Evolutionary conservation across 192 early-diverging fungal species (phyloP).

Genomic region (Entomortierella parvispora): DNA sequence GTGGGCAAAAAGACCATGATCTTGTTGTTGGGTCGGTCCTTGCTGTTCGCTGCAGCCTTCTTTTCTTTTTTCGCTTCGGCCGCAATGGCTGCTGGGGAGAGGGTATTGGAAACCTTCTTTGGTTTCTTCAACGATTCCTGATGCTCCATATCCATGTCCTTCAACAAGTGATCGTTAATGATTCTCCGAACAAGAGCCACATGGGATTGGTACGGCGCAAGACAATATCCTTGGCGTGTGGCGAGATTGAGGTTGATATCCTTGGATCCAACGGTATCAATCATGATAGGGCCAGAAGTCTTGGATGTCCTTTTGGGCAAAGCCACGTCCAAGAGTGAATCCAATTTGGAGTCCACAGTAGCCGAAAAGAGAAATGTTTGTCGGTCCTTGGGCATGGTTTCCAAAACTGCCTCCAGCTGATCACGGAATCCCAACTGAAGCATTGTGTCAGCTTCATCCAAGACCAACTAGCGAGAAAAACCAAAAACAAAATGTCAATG

Average conservation of each 20-base stretch:
- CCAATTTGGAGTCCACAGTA: conserved; percentile 80
- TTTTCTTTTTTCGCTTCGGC: conserved; percentile 52
- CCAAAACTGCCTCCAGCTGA: conserved; percentile 80
- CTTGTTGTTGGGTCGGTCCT: conserved; percentile 65
- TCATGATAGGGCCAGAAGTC: conserved; percentile 59
- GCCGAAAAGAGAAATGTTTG: conserved; percentile 96
- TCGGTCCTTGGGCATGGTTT: conserved; percentile 70
- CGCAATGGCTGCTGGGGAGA: too few species aligned
- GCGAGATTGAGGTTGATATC: conserved; percentile 82
- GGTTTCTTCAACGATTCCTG: conserved; percentile 72
- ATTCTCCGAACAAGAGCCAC: conserved; percentile 71
- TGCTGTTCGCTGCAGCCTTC: conserved; percentile 1
- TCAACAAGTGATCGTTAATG: conserved; percentile 66
- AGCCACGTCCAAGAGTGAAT: conserved; percentile 67
- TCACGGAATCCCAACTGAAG: conserved; percentile 92
- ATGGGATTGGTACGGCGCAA: conserved; percentile 71
- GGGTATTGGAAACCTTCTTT: conserved; percentile 35
- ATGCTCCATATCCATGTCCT: conserved; percentile 50
- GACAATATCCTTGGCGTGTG: conserved; percentile 81
- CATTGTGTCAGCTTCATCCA: conserved; percentile 96
- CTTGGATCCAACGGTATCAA: conserved; percentile 87
- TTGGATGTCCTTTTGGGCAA: conserved; percentile 66
- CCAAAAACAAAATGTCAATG: background rate
- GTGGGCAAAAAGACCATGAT: conserved; percentile 94
- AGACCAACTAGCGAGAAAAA: conserved; percentile 63